Evolutionary conservation across 2,329 filamentous ascomycete genomes (phyloP).

Genomic region (Trichothecium roseum): DNA sequence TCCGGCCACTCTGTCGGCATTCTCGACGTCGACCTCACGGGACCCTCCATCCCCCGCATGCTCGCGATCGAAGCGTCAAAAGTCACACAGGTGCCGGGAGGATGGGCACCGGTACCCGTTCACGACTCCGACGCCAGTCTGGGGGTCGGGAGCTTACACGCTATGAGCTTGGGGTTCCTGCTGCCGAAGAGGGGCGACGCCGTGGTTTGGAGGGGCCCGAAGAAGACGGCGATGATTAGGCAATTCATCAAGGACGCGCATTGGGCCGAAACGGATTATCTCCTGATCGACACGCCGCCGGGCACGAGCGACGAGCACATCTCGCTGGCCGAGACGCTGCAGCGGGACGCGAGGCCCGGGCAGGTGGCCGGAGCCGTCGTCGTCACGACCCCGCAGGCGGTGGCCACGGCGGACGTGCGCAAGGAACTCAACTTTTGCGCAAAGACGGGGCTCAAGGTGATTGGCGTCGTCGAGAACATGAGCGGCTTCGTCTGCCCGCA

Average conservation of each 20-base stretch:
- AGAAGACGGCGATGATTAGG: conserved; percentile 98
- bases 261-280: conserved; percentile 80
- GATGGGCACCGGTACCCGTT: conserved; percentile 84
- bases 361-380: conserved; percentile 82
- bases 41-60: conserved; percentile 91
- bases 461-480: conserved; percentile 98
- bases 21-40: conserved; percentile 91
- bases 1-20: conserved; percentile 86
- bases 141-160: conserved; percentile 56
- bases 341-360: conserved; percentile 49
- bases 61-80: conserved; percentile 83
- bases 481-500: conserved; percentile 76
- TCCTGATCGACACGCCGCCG: conserved; percentile 91
- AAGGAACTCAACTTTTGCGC: conserved; percentile 91
- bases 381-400: conserved; percentile 91
- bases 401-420: conserved; percentile 85
- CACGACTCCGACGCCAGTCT: conserved; percentile 48
- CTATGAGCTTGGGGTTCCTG: conserved; percentile 91
- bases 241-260: conserved; percentile 90
- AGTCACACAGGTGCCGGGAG: conserved; percentile 81
- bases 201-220: conserved; percentile 94
- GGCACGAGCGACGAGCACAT: conserved; percentile 98
- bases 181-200: conserved; percentile 76
- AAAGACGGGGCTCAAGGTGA: conserved; percentile 68
- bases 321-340: conserved; percentile 77